Evolutionary conservation across 2,329 filamentous ascomycete species (phyloP).

Genomic region (Pseudocercospora fuligena): DNA sequence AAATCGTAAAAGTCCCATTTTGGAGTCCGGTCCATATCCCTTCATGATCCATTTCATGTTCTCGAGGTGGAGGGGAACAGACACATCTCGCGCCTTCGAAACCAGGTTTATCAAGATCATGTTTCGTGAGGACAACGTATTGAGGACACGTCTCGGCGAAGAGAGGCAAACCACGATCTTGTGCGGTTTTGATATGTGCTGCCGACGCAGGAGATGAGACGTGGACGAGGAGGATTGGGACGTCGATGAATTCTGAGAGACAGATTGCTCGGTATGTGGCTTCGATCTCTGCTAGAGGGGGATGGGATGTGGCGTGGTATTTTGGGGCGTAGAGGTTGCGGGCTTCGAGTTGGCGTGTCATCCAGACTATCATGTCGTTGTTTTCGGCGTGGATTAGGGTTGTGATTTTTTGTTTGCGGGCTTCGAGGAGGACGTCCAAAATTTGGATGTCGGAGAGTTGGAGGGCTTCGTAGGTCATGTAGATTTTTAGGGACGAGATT

Average conservation of each 20-base stretch:
- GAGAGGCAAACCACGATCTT: constrained; percentile 56
- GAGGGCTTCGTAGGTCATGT: constrained; percentile 49
- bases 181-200: constrained; percentile 53
- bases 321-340: constrained; percentile 55
- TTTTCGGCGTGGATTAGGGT: constrained; percentile 64
- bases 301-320: constrained; percentile 57
- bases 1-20: constrained; percentile 59
- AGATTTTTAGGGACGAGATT: constrained; percentile 50
- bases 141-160: constrained; percentile 63
- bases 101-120: constrained; percentile 55
- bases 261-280: constrained; percentile 60
- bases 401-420: constrained; percentile 51
- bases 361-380: constrained; percentile 59
- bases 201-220: constrained; percentile 56
- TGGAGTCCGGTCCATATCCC: constrained; percentile 57
- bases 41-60: constrained; percentile 53
- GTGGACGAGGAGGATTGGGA: constrained; percentile 60
- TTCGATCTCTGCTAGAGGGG: constrained; percentile 57
- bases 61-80: constrained; percentile 59
- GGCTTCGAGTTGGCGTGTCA: constrained; percentile 58
- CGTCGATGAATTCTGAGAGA: constrained; percentile 56
- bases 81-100: constrained; percentile 63
- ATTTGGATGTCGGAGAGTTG: constrained; percentile 47
- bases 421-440: constrained; percentile 46
- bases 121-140: constrained; percentile 59